Evolutionary conservation across 352 stramenopile genomes (phyloP), one percentile per base, ranked within the genome.

Genomic region (Paralagenidium karlingii): DNA sequence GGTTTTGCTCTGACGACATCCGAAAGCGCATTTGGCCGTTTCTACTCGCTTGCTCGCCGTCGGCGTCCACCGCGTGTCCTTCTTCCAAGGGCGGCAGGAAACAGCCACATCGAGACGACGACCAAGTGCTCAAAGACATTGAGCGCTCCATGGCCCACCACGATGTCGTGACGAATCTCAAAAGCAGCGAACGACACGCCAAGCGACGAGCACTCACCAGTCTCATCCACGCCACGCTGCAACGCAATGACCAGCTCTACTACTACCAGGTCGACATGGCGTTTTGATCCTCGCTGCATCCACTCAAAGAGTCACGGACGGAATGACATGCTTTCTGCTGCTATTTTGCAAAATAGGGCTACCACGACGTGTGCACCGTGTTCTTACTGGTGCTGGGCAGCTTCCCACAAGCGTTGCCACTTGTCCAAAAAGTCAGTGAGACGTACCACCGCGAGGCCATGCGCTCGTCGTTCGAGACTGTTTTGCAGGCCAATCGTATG

Each of bases 391-490:
- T 68, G n/a, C 36, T 90, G 15, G 85, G 82, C 28, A 64, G 95
- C 21, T 66, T 88, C 33, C 60, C 78, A 8, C 45, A 40, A 20
- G 63, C 84, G 4, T 51, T 49, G 31, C 55, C 56, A 24, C 77
- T 90, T 13, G 47, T 96, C 3, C 51, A 68, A 3, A 57, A 65
- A 25, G 53, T 96, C 0, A 94, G 80, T 24, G 54, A 55, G 16
- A 91, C 80, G 22, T 95, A 94, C 47, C 82, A 96, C 13, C 65
- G 68, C n/a, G 89, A 97, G 46, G 54, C 75, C 9, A 93, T 96
- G 67, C 60, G 63, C 27, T 45, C 60, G 10, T 79, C 85, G 26
- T 96, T 97, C 36, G 74, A 83, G 33, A 59, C 49, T 16, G 71
- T 87, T 30, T 70, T 92, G 45, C 58, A 71, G 18, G 61, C 61